Evolutionary conservation across 371 early-diverging fungal species (phyloP).

Genomic region (Apophysomyces elegans): DNA sequence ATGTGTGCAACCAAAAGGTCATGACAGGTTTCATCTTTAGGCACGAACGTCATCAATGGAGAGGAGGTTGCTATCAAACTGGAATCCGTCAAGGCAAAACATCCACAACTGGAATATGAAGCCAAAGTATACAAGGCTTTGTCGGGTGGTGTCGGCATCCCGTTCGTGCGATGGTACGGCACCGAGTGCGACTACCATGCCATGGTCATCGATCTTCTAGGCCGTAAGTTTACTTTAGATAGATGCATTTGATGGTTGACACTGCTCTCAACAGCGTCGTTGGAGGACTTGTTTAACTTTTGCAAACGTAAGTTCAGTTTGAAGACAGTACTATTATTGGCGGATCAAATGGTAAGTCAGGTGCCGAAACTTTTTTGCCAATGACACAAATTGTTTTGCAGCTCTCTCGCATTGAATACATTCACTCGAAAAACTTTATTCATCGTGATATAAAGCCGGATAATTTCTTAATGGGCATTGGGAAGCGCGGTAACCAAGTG

Average conservation of each 20-base stretch:
- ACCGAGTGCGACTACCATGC: constrained; percentile 93
- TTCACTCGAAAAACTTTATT: constrained; percentile 88
- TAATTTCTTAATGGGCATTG: constrained; percentile 99
- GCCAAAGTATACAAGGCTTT: constrained; percentile 94
- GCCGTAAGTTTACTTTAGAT: constrained; percentile 59
- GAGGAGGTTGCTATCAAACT: constrained; percentile 98
- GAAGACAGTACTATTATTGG: constrained; percentile 98
- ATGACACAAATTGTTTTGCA: constrained; percentile 32
- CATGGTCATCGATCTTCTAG: constrained; percentile 99
- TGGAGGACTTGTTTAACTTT: constrained; percentile 99
- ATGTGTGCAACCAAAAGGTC: neutral
- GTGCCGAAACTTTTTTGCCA: neutral
- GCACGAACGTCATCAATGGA: constrained; percentile 89
- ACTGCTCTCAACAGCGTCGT: constrained; percentile 51
- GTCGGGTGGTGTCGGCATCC: constrained; percentile 96
- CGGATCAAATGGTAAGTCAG: constrained; percentile 92
- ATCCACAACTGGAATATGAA: constrained; percentile 98
- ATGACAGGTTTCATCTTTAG: constrained; percentile 28
- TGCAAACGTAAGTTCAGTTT: constrained; percentile 97
- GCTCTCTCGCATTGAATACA: constrained; percentile 95
- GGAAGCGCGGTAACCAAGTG: constrained; percentile 93
- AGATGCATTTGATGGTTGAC: neutral
- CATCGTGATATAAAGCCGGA: constrained; percentile 95
- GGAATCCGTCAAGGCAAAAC: constrained; percentile 91
- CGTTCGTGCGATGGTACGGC: constrained; percentile 94